Percentiles rank a stretch among this genome's conserved stretches.
These are phyloP conservation scores for Chlamydomonas applanata DNA, from an alignment of 139 green algal genomes.

Conservation along the genomic window DNA sequence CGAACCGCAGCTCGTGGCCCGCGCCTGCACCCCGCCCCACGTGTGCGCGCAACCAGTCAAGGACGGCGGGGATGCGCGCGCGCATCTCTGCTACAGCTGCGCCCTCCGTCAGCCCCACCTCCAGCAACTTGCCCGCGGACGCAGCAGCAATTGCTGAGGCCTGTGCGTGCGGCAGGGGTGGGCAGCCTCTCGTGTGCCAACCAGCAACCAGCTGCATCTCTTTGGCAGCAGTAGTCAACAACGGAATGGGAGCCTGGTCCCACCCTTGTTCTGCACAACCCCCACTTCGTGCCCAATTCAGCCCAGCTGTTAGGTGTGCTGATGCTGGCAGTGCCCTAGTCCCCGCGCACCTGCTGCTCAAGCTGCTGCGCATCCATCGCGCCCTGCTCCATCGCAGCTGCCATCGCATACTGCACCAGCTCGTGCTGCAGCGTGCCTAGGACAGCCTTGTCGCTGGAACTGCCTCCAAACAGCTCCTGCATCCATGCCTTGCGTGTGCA, in stretches of 20 bases:
- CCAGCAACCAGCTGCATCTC: too few relatives aligned
- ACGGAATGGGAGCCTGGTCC: too few relatives aligned
- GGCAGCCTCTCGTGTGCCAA: too few relatives aligned
- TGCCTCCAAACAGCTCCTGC: slow-evolving; percentile 57
- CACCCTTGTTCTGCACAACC: too few relatives aligned
- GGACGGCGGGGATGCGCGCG: slow-evolving; percentile 23
- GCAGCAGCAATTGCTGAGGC: slow-evolving; percentile 25
- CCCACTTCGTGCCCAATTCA: too few relatives aligned
- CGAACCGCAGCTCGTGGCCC: background rate
- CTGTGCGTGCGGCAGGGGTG: background rate
- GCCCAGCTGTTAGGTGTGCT: too few relatives aligned
- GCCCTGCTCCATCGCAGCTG: slow-evolving; percentile 7
- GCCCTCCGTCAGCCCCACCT: slow-evolving; percentile 55
- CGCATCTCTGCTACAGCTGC: slow-evolving; percentile 25
- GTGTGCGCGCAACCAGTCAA: slow-evolving; percentile 25
- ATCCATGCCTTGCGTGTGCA: slow-evolving; percentile 71
- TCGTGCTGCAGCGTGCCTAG: slow-evolving; percentile 65
- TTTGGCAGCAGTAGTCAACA: too few relatives aligned
- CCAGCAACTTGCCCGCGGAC: slow-evolving; percentile 56
- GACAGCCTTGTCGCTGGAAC: slow-evolving; percentile 31
- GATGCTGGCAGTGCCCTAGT: background rate
- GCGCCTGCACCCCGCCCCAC: slow-evolving; percentile 8
- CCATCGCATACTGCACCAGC: slow-evolving; percentile 54
- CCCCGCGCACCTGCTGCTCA: slow-evolving; percentile 14
- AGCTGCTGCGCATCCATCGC: slow-evolving; percentile 3